Base-by-base conservation (phyloP, 495 filamentous ascomycete genomes). In the Tuber microsphaerosporum region DNA sequence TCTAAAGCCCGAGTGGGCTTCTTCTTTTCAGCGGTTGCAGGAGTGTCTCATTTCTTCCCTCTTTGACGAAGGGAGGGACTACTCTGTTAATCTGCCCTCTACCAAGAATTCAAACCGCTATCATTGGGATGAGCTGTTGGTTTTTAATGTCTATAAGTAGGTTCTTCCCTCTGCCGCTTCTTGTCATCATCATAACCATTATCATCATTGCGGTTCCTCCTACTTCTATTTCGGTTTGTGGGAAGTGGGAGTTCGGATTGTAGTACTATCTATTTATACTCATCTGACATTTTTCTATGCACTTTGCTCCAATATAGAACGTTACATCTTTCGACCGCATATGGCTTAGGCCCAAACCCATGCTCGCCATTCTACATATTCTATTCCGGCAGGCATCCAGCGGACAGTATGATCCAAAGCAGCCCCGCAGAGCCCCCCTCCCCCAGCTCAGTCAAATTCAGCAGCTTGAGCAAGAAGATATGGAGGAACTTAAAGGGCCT, bases 61-160 rank as follows among this genome's bases (percentile, higher is more conserved):
- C 22, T 77, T 77, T 43, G 20, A 20, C 0, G 43, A 69, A 5
- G 77, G 70, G 9, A 71, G 37, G 20, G 70, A 77, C 42, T 71
- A 77, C 22, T 71, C 75, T 7, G 56, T 7, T 34, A 34, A 31
- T 17, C 12, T 16, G 19, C 12, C 26, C 14, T 31, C 56, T 8
- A 14, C 31, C 14, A 65, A 17, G 2, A 69, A 51, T 46, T 26
- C 26, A 4, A 26, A 42, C 1, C n/a, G 51, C 31, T 43, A 48
- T 14, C 75, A 74, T 1, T 19, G n/a, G 4, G 79, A 81, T 43
- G 69, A 81, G 20, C 42, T 81, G 14, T 46, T 81, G 39, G 37
- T 81, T 43, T 69, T 81, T 9, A 81, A 81, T 45, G 45, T 81
- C 56, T 81, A 81, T 39, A 76, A 45, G 79, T 81, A 61, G 72